Base-by-base conservation (phyloP, 2,329 filamentous ascomycete species). In the Ceratocystiopsis minuta region DNA sequence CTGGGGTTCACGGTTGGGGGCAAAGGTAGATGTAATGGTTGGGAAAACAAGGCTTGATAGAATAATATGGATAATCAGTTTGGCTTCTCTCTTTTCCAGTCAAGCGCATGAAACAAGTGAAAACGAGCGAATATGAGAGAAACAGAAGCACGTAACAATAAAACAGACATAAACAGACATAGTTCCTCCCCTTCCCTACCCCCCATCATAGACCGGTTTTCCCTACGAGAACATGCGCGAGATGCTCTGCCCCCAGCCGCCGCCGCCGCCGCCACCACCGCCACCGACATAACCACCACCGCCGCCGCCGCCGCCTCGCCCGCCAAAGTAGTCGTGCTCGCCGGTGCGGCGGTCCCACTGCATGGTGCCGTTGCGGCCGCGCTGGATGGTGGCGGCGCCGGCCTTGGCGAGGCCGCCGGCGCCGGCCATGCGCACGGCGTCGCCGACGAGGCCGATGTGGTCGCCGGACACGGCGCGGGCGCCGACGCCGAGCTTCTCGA, bases 351-450 rank as follows among this genome's bases (percentile, higher is more conserved):
- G 54, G 54, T 64, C 62, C 57, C 60, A 67, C 42, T 54, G 55
- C 48, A 58, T 44, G 6, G 50, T 55, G 37, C 52, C 57, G 38
- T 52, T 50, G 37, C 51, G 53, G 42, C 53, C 55, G 36, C 52
- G 58, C 50, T 63, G 56, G 43, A 66, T 49, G 41, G 40, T 45
- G 31, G 47, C 46, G 20, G 50, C 45, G 32, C 49, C 47, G 12
- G 50, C 47, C 34, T 48, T 49, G 3, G 37, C 48, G 4, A 46
- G 44, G 6, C 45, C 48, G 6, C 44, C 48, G 16, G 39, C 35
- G 33, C 53, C 58, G 6, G 67, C 68, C 65, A 74, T 67, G 50
- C 64, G 62, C 43, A 73, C 61, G 36, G 70, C 70, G 52, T 75
- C 70, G 47, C 66, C 60, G 34, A 73, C 63, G 28, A 72, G 55